Evolutionary conservation across 2,329 filamentous ascomycete species (phyloP).

Genomic region (Elsinoe ampelina): DNA sequence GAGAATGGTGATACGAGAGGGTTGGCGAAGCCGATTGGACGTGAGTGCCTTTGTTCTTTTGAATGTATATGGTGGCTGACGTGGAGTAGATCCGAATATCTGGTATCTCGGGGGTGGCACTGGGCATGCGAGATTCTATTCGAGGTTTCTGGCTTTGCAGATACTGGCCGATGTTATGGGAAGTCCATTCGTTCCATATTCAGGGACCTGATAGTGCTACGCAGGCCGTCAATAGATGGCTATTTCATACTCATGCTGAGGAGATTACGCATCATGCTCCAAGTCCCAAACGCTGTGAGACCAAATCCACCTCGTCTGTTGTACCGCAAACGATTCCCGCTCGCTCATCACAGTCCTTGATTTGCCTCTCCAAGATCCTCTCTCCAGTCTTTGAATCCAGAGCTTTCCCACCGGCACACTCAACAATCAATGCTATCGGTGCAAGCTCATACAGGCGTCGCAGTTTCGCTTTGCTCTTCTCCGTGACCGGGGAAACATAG

Average conservation of each 20-base stretch:
- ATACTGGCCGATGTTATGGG: conserved; percentile 31
- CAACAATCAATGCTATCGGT: conserved; percentile 51
- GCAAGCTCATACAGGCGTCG: conserved; percentile 50
- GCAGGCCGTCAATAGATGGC: too few species aligned
- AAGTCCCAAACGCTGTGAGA: conserved; percentile 14
- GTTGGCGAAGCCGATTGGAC: conserved; percentile 31
- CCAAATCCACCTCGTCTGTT: conserved; percentile 24
- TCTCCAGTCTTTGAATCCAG: conserved; percentile 33
- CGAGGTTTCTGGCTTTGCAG: conserved; percentile 38
- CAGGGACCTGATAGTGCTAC: neutral
- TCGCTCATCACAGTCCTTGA: conserved; percentile 26
- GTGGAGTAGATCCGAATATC: conserved; percentile 27
- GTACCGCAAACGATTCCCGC: conserved; percentile 27
- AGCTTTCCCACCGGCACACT: conserved; percentile 50
- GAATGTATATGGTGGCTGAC: neutral
- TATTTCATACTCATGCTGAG: neutral
- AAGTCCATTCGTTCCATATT: neutral
- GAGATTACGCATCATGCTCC: neutral
- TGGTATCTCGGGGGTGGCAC: conserved; percentile 40
- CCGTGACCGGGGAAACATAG: conserved; percentile 50
- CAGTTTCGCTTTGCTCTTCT: conserved; percentile 46
- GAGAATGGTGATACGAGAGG: conserved; percentile 39
- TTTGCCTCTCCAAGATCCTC: conserved; percentile 19
- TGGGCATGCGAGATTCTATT: conserved; percentile 39
- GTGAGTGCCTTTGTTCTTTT: conserved; percentile 22